Base-by-base conservation (phyloP, 345 rosid species). In the Anastatica hierochuntica region DNA sequence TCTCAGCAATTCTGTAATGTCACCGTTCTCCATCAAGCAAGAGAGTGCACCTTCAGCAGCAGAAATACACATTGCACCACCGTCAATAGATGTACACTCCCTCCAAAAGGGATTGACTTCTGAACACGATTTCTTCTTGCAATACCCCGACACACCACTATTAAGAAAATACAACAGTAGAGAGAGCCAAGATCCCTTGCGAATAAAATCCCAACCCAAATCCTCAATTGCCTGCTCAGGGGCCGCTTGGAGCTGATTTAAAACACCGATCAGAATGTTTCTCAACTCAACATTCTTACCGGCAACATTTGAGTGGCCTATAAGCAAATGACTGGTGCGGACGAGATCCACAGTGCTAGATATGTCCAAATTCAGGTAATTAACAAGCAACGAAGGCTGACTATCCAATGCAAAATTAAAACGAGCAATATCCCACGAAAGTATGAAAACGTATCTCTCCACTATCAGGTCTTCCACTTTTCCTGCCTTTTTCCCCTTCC, bases 391-490 rank as follows among this genome's bases (percentile, higher is more conserved):
- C 30, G 73, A 67, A 59, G 74, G 65, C 53, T 59, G 80, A 66
- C 46, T 29, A 39, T 74, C 78, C 31, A 59, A 45, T 29, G 69
- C 37, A 29, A 61, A 54, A 36, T 68, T 62, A 60, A 65, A 55
- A 18, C 62, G 55, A 49, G 89, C 75, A 58, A 85, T 65, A 74
- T 92, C 98, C 74, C 82, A 79, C 71, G 94, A 83, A 66, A 92
- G 94, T 14, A 72, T 44, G 69, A 83, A 92, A 43, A 85, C 39
- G 68, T 92, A 92, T 73, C 98, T 81, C 77, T 92, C 98, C 64
- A 85, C 72, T 31, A 92, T 67, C 60, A 88, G 76, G 62, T 88
- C 98, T 79, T 81, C 97, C 67, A 80, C 72, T 26, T 67, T 64
- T 49, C 49, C 64, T 51, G 97, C 80, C 52, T 66, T 79, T 66